These are phyloP conservation scores for Lepiota brunneoincarnata DNA, from an alignment of 768 basidiomycete genomes.

Conservation along the genomic window DNA sequence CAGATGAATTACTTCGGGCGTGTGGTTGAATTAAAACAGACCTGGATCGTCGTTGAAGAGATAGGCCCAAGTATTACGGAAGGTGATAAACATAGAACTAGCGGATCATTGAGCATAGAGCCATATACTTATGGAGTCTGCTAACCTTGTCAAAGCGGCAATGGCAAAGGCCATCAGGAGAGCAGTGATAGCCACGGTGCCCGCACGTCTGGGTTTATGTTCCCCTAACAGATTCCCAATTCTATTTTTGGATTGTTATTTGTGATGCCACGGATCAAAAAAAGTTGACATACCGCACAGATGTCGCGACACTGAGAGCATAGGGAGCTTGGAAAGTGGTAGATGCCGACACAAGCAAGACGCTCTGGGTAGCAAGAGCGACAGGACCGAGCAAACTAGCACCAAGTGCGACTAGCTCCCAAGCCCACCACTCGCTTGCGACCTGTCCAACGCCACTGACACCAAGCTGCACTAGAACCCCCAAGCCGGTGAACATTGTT, in stretches of 20 bases:
- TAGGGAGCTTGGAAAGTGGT: constrained; percentile 84
- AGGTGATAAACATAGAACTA: constrained; percentile 54
- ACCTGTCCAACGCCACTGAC: constrained; percentile 83
- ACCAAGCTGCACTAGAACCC: constrained; percentile 71
- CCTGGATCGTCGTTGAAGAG: constrained; percentile 71
- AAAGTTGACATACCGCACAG: constrained; percentile 61
- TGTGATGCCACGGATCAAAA: neutral
- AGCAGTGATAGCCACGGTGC: constrained; percentile 60
- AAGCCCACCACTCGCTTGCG: constrained; percentile 96
- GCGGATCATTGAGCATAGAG: neutral
- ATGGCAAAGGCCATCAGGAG: constrained; percentile 64
- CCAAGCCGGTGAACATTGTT: constrained; percentile 64
- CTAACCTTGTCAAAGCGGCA: constrained; percentile 64
- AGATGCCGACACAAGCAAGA: constrained; percentile 74
- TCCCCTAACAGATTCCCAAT: constrained; percentile 91
- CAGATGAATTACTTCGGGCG: neutral
- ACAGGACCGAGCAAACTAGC: constrained; percentile 70
- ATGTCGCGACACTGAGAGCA: constrained; percentile 76
- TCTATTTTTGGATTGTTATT: constrained; percentile 32
- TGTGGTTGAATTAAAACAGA: constrained; percentile 21
- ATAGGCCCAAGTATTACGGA: constrained; percentile 67
- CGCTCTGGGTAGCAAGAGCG: constrained; percentile 84
- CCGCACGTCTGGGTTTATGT: constrained; percentile 69
- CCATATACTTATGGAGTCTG: constrained; percentile 6
- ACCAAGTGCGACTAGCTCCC: constrained; percentile 77